A percentile compares a stretch with the other conserved stretches of the same genome.
Conservation (phyloP, 2,329 filamentous ascomycete genomes). For the Ophiobolus disseminans region DNA sequence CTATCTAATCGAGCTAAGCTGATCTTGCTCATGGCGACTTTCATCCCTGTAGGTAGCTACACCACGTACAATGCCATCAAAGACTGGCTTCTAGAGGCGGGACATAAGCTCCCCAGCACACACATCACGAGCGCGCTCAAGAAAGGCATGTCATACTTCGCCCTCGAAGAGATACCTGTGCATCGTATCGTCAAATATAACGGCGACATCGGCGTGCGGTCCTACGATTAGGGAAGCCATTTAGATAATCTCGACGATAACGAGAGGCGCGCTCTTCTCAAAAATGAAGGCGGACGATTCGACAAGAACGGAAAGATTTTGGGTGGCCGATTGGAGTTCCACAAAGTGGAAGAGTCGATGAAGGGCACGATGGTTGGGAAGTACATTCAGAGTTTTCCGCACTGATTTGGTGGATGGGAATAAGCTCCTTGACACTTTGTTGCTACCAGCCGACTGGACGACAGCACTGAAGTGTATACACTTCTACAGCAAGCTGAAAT, state of each 20-base stretch:
- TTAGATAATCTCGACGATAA: background rate
- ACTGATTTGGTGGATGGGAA: background rate
- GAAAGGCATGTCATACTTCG: background rate
- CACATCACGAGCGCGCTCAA: background rate
- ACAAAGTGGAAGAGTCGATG: background rate
- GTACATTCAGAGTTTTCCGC: background rate
- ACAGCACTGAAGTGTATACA: too few relatives aligned
- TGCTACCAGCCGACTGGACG: too few relatives aligned
- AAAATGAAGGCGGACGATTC: background rate
- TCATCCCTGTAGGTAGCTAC: slow-evolving; percentile 4
- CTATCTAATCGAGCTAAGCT: background rate
- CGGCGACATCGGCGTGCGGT: background rate
- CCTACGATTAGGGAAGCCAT: background rate
- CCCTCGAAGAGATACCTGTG: background rate
- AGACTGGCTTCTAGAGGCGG: background rate
- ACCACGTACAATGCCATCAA: background rate
- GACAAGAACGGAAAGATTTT: background rate
- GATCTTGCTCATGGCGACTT: slow-evolving; percentile 4
- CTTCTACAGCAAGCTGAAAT: too few relatives aligned
- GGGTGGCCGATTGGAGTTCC: background rate
- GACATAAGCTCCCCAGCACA: background rate
- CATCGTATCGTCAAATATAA: background rate
- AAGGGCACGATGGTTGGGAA: background rate
- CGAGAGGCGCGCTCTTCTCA: background rate
- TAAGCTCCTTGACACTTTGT: too few relatives aligned